Evolutionary conservation across 495 filamentous ascomycete species (phyloP), one percentile per base, ranked within the genome.

Genomic region (Tuber magnatum): DNA sequence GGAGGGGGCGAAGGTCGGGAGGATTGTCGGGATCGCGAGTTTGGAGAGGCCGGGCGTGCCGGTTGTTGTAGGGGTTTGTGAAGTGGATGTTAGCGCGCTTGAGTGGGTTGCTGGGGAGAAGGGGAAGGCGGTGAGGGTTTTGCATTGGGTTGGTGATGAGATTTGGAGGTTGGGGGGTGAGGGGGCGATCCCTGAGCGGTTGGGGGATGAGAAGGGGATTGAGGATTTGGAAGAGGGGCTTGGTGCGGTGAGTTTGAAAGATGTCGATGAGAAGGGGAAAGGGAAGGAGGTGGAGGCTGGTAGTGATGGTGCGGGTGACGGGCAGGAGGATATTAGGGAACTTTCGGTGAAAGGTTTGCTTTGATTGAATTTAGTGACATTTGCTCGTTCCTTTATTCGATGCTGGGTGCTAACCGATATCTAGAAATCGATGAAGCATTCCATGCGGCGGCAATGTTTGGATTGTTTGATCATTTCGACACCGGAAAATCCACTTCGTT

Each of bases 71-170:
- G 91, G 91, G 0, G 81, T 88, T 8, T 92, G 90, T 78, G 90
- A 89, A 80, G 88, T 92, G 73, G 88, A 93, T 85, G 84, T 93
- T 56, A 86, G 86, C 38, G 83, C 83, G 5, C 81, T 93, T 24
- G 83, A 85, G 22, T 85, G 87, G 56, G 90, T 91, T 2, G 86
- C 87, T 76, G 91, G 91, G 0, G 84, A 86, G 35, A 92, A 90
- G 82, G 91, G 91, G 3, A 88, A 88, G 81, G 91, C 91, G 10
- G 91, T 93, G 38, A 84, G 88, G 70, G 88, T 88, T 24, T 82
- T 91, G 48, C 91, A 93, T 81, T 93, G 91, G 91, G 87, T 88
- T 75, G 91, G 91, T 0, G 91, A 93, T 86, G 91, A 93, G 83
- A 78, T 92, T 61, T 92, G 90, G 88, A 86, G 86, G 1, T 90